Conservation (phyloP, 495 filamentous ascomycete species). For the Penicillium salamii region DNA sequence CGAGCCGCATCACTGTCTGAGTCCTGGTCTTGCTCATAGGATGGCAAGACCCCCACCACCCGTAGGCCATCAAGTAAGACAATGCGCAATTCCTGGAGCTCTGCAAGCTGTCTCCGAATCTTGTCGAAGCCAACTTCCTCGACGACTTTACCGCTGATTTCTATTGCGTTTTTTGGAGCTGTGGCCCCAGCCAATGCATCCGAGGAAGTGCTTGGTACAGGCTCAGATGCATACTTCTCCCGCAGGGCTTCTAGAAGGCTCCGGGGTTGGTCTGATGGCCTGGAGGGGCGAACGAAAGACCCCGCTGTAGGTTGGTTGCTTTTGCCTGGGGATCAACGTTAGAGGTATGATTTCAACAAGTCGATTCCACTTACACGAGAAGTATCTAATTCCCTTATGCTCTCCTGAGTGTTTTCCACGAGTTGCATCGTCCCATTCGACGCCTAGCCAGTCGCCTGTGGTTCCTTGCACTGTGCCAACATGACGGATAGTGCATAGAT, state of each 20-base stretch:
- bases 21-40: conserved; percentile 33
- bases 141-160: conserved; percentile 80
- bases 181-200: conserved; percentile 16
- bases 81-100: conserved; percentile 72
- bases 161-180: conserved; percentile 47
- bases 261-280: conserved; percentile 60
- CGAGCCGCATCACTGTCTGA: conserved; percentile 18
- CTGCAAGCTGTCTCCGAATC: conserved; percentile 73
- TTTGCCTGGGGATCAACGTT: conserved; percentile 60
- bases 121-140: conserved; percentile 97
- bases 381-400: conserved; percentile 76
- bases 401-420: conserved; percentile 89
- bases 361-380: conserved; percentile 60
- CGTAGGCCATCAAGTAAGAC: conserved; percentile 76
- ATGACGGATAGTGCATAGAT: conserved; percentile 81
- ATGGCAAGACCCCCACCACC: conserved; percentile 46
- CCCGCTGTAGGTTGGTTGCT: conserved; percentile 66
- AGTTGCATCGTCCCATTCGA: conserved; percentile 89
- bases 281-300: conserved; percentile 81
- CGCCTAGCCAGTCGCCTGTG: conserved; percentile 81
- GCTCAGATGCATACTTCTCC: conserved; percentile 74
- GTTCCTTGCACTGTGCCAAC: conserved; percentile 74
- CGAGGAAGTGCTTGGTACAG: conserved; percentile 20
- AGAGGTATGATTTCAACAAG: neutral
- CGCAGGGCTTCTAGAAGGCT: conserved; percentile 77